Conservation (phyloP, 2,329 filamentous ascomycete species). For the Alternaria ethzedia region DNA sequence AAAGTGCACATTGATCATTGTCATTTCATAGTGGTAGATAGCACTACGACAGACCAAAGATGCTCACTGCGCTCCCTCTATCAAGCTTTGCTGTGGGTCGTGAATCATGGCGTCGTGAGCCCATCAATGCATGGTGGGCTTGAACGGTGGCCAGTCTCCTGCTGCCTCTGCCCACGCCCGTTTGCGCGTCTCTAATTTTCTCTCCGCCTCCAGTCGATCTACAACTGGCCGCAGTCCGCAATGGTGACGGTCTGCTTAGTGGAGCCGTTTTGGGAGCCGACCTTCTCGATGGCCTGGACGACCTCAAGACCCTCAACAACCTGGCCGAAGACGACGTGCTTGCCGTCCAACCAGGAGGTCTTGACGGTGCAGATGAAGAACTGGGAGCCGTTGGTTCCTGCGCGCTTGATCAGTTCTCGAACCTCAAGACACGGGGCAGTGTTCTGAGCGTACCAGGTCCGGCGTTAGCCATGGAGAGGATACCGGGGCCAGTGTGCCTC, state of each 20-base stretch:
- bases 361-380: constrained; percentile 96
- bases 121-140: neutral
- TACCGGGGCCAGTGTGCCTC: constrained; percentile 91
- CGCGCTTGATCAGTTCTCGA: neutral
- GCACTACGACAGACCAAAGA: constrained; percentile 17
- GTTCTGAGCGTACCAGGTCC: constrained; percentile 61
- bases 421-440: too few species aligned
- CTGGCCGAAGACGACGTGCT: constrained; percentile 85
- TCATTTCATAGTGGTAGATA: constrained; percentile 22
- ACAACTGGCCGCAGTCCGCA: constrained; percentile 35
- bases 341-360: constrained; percentile 80
- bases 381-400: constrained; percentile 89
- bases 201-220: neutral
- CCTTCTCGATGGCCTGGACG: constrained; percentile 31
- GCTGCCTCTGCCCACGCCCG: neutral
- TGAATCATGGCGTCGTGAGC: constrained; percentile 10
- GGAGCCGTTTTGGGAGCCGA: constrained; percentile 28
- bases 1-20: constrained; percentile 13
- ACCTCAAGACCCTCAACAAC: constrained; percentile 53
- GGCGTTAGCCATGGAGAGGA: constrained; percentile 97
- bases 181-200: neutral
- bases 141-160: neutral
- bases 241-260: constrained; percentile 32
- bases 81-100: constrained; percentile 13
- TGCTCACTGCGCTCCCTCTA: constrained; percentile 2